A percentile compares a stretch with the other conserved stretches of the same genome.
These are phyloP conservation scores for Populus alba DNA, from an alignment of 345 rosid genomes.

Conservation along the genomic window DNA sequence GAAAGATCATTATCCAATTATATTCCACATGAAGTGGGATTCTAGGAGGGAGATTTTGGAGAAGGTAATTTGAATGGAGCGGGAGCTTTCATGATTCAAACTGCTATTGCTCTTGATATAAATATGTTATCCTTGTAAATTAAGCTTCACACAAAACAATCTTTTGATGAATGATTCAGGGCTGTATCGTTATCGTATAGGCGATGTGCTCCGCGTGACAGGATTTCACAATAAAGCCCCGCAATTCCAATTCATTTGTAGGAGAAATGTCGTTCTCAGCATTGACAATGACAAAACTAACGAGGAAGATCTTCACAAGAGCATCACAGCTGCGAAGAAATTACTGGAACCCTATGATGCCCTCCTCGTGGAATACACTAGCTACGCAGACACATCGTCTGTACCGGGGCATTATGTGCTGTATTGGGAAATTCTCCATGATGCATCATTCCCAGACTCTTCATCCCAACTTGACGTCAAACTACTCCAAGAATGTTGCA, in stretches of 20 bases:
- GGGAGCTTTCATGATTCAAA: no score
- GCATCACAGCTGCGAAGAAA: slow-evolving; percentile 47
- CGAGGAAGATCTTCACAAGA: slow-evolving; percentile 60
- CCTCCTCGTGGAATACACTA: slow-evolving; percentile 59
- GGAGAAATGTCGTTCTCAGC: slow-evolving; percentile 63
- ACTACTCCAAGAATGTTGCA: slow-evolving; percentile 56
- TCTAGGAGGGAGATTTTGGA: no score
- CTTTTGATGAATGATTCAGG: slow-evolving; percentile 33
- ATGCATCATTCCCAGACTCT: slow-evolving; percentile 6
- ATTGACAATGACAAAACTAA: slow-evolving; percentile 67
- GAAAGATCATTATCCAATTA: no score
- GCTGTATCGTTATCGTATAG: slow-evolving; percentile 52
- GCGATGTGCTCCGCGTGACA: slow-evolving; percentile 59
- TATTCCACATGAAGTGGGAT: no score
- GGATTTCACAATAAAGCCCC: slow-evolving; percentile 64
- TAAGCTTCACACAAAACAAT: no score
- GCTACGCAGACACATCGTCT: slow-evolving; percentile 51
- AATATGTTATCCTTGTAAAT: background rate
- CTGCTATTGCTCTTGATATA: no score
- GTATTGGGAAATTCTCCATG: slow-evolving; percentile 50
- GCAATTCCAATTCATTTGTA: slow-evolving; percentile 62
- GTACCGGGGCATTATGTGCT: slow-evolving; percentile 65
- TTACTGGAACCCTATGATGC: slow-evolving; percentile 46
- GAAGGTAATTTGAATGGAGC: no score
- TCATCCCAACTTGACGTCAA: slow-evolving; percentile 20